phyloP scores from a whole-genome alignment of 805 yeast genomes.

The Cyberlindnera xishuangbannaensis region DNA sequence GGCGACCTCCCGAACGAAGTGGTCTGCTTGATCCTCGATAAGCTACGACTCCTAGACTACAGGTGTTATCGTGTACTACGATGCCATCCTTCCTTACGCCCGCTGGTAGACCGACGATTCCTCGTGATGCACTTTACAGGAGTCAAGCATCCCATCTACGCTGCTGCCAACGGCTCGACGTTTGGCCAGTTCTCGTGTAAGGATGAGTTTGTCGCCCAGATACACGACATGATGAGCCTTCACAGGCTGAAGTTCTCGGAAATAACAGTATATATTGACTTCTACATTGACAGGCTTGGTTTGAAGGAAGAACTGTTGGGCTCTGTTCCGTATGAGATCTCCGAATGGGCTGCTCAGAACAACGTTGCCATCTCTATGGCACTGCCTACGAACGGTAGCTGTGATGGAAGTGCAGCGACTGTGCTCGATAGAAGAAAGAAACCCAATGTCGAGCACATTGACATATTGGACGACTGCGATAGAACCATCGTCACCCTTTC shows the following conservation, averaged over 20 bases:
- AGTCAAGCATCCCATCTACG: neutral
- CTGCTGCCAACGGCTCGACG: neutral
- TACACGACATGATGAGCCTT: neutral
- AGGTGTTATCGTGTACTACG: conserved; percentile 5
- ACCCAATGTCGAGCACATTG: too few relatives aligned
- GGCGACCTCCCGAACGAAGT: conserved; percentile 9
- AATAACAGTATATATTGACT: neutral
- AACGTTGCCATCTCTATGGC: neutral
- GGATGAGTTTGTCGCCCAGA: neutral
- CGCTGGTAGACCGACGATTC: conserved; percentile 2
- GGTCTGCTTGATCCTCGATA: conserved; percentile 1
- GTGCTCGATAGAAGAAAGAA: neutral
- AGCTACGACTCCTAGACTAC: conserved; percentile 3
- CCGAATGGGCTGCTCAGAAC: neutral
- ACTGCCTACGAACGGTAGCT: too few relatives aligned
- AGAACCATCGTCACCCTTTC: too few relatives aligned
- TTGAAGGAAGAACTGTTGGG: neutral
- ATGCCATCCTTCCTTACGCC: conserved; percentile 1
- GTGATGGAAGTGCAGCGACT: neutral
- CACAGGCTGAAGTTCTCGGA: neutral
- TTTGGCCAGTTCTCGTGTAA: neutral
- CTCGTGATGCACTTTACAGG: conserved; percentile 1
- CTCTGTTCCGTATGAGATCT: neutral
- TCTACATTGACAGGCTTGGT: neutral
- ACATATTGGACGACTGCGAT: too few relatives aligned